Evolutionary conservation across 352 stramenopile genomes (phyloP).

Genomic region (Thraustochytrium sp.): DNA sequence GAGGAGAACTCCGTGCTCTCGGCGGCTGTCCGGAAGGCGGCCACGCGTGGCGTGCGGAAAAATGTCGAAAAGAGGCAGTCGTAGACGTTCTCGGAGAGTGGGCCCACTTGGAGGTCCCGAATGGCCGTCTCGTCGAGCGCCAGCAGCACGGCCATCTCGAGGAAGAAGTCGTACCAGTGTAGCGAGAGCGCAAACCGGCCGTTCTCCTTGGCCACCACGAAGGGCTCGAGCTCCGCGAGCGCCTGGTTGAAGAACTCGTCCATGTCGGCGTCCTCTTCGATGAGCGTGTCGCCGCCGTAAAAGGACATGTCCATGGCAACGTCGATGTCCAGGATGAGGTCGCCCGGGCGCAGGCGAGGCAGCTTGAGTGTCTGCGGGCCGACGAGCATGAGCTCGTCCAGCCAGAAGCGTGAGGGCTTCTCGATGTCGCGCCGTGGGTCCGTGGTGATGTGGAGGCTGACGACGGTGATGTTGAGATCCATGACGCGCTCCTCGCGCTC

Average conservation of each 20-base stretch:
- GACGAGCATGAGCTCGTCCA: not conserved
- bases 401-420: not conserved
- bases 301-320: not conserved
- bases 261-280: not conserved
- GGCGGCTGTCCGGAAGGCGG: not conserved
- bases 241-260: not conserved
- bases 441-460: not conserved
- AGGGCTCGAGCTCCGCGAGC: not conserved
- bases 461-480: not conserved
- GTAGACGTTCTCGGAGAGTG: not conserved
- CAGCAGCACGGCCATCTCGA: not conserved
- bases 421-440: not conserved
- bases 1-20: not conserved
- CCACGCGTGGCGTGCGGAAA: not conserved
- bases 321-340: not conserved
- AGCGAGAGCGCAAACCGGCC: not conserved
- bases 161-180: not conserved
- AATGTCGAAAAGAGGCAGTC: not conserved
- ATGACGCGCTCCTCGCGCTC: not conserved
- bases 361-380: slow-evolving; percentile 15
- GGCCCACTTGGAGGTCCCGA: not conserved
- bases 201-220: not conserved
- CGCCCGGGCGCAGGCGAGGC: not conserved
- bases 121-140: not conserved
- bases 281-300: not conserved